A percentile compares a stretch with the other conserved stretches of the same genome.
Conservation (phyloP, 768 basidiomycete genomes). For the Auricularia cornea region DNA sequence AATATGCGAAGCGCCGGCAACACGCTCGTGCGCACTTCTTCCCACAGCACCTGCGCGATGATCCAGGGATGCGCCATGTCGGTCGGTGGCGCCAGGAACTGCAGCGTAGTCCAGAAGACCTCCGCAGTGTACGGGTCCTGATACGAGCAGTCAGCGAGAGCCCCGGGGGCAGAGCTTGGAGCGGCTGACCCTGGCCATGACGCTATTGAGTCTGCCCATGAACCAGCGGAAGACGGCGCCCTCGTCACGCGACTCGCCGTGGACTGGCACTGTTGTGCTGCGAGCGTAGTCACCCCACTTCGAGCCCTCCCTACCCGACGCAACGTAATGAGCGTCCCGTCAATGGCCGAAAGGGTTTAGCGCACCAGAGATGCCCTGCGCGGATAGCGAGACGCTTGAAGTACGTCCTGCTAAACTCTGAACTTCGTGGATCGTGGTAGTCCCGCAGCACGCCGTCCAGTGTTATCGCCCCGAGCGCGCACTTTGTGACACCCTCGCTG, state of each 20-base stretch:
- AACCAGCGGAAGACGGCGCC: neutral
- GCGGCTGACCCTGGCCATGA: neutral
- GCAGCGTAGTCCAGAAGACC: constrained; percentile 9
- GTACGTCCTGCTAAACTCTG: neutral
- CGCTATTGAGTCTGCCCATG: neutral
- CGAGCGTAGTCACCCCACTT: neutral
- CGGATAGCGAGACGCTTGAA: neutral
- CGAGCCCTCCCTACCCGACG: neutral
- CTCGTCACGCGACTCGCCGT: neutral
- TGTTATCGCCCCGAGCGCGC: constrained; percentile 12
- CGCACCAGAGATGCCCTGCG: neutral
- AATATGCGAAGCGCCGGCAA: too few species aligned
- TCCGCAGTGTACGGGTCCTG: constrained; percentile 12
- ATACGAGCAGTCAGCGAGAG: neutral
- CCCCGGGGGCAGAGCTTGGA: too few species aligned
- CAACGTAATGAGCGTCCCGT: neutral
- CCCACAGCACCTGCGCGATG: neutral
- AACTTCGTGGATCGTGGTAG: neutral
- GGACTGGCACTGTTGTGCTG: neutral
- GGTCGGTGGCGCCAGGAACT: constrained; percentile 11
- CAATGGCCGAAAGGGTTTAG: neutral
- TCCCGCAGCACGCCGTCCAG: constrained; percentile 12
- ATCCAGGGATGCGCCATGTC: constrained; percentile 5
- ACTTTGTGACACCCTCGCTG: neutral
- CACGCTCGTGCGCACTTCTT: neutral